These are phyloP conservation scores for Cordia subcordata DNA, from an alignment of 257 asterid species.

Conservation along the genomic window DNA sequence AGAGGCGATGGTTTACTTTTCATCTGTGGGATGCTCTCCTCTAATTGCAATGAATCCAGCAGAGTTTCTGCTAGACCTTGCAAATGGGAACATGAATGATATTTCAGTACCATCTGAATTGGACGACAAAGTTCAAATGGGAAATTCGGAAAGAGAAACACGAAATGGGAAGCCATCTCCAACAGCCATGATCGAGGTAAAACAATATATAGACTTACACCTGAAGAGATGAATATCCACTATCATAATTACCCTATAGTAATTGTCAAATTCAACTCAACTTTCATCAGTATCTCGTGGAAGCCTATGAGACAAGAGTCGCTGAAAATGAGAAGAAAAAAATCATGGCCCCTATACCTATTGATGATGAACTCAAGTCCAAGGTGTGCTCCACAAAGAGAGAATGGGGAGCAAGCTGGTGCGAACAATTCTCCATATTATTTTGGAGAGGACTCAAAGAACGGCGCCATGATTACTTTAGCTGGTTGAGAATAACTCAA, in stretches of 20 bases:
- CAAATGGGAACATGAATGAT: slow-evolving; percentile 79
- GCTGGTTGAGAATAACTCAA: slow-evolving; percentile 90
- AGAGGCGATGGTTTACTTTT: slow-evolving; percentile 63
- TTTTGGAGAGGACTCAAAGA: slow-evolving; percentile 81
- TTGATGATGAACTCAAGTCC: slow-evolving; percentile 56
- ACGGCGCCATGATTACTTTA: slow-evolving; percentile 79
- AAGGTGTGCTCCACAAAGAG: slow-evolving; percentile 42
- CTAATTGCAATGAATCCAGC: slow-evolving; percentile 87
- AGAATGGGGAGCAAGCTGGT: slow-evolving; percentile 95
- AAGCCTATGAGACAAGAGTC: slow-evolving; percentile 65
- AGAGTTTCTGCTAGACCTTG: slow-evolving; percentile 89
- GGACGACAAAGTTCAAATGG: slow-evolving; percentile 66
- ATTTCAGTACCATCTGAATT: slow-evolving; percentile 76
- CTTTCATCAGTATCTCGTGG: slow-evolving; percentile 81
- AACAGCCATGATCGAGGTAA: slow-evolving; percentile 58
- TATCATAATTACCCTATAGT: too few relatives aligned
- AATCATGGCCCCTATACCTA: slow-evolving; percentile 39
- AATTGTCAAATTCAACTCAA: too few relatives aligned
- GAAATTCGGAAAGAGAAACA: slow-evolving; percentile 36
- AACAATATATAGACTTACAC: neutral
- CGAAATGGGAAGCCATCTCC: slow-evolving; percentile 60
- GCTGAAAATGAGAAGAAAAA: slow-evolving; percentile 69
- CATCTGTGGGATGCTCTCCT: slow-evolving; percentile 79
- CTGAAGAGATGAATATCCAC: neutral
- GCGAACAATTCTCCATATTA: slow-evolving; percentile 71